Evolutionary conservation across 768 basidiomycete genomes (phyloP), one percentile per base, ranked within the genome.

Genomic region (Amanita polypyramis): DNA sequence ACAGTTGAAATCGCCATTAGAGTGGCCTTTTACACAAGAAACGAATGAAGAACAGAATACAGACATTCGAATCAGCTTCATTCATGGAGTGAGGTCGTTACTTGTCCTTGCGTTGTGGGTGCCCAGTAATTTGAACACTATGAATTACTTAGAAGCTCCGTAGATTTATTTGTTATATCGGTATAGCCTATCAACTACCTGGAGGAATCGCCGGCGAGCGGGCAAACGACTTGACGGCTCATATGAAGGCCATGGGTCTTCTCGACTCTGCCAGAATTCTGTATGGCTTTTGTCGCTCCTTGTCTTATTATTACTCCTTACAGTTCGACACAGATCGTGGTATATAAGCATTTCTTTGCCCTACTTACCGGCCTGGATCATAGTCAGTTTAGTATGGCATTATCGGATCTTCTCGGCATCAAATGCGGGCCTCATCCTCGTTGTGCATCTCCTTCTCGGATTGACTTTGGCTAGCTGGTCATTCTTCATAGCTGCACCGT

Each of bases 231-330:
- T 60, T 89, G 27, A 86, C 87, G 0, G 65, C 75, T 6, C 84
- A 89, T 57, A 76, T 89, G 71, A 81, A 82, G 57, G 84, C 77
- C 2, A 89, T 90, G 87, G 87, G 87, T 6, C 69, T 88, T 11
- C 62, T 74, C 5, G 84, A 87, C 55, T 77, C 77, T 0, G 83
- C 85, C 10, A 72, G 84, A 32, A 74, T 85, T 41, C 51, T 78
- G 74, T 77, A 56, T 12, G 76, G 58, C 8, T n/a, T 36, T 32
- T 8, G 44, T 33, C 43, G 11, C 25, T 20, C 32, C 25, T 38
- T 50, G 6, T 29, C 25, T 46, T 34, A 39, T 51, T 2, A 44
- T 34, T 30, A 43, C 52, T 36, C 54, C 30, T 33, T 6, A 34
- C 19, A 71, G 69, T n/a, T n/a, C 37, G 72, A 68, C 3, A 11